Evolutionary conservation across 2,329 filamentous ascomycete species (phyloP), one percentile per base, ranked within the genome.

Genomic region (Penicillium brasilianum): DNA sequence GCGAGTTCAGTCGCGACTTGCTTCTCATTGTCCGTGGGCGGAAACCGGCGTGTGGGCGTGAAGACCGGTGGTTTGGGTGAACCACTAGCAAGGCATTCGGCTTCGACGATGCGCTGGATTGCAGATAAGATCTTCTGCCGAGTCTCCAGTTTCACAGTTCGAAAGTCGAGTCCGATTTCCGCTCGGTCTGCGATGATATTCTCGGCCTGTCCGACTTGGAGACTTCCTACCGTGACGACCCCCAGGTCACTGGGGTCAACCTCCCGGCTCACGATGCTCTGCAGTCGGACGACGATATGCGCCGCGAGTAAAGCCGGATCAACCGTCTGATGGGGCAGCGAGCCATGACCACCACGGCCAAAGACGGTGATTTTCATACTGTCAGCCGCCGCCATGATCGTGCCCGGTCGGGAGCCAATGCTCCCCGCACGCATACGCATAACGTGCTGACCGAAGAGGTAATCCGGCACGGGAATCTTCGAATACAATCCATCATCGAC

Each of bases 301-400:
- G 83, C 80, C 11, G 86, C 86, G 65, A 87, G 81, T 1, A 88
- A 76, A 5, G 85, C 83, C 0, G 86, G 86, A 66, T 88, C 86
- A 32, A 88, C 78, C 1, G 81, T 81, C 32, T 78, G 75, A 67
- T 88, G 82, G 0, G 86, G 86, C 69, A 81, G 82, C 0, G 80
- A 83, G 1, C 83, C 86, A 67, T 88, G 86, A 0, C 85, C 84
- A 58, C 85, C 85, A 11, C 84, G 80, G 4, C 86, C 86, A 66
- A 80, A 82, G n/a, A 88, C 77, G 0, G 82, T 86, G 18, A 88
- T 78, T 52, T 80, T 82, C 68, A 80, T 70, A 39, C 71, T 78
- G 62, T 82, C 80, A 1, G 78, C 76, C 20, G 79, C 78, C 8
- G 77, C 76, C 76, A 80, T 80, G 55, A 81, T 74, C 0, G 75